Conservation (phyloP, 768 basidiomycete species). For the Kwoniella sp. region DNA sequence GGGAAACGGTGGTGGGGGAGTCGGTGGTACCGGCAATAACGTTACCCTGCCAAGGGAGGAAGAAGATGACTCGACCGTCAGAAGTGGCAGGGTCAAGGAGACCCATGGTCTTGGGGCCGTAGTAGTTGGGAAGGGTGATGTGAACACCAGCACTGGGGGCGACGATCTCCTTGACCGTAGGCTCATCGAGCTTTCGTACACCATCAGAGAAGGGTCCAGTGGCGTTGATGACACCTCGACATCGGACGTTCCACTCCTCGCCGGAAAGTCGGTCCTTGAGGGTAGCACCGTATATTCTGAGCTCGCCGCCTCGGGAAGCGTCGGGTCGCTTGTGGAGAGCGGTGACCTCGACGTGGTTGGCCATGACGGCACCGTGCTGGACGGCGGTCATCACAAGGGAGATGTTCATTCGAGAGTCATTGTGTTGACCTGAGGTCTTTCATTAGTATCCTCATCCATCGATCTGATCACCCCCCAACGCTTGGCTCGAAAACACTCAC, state of each 20-base stretch:
- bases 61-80: slow-evolving; percentile 97
- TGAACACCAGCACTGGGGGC: slow-evolving; percentile 91
- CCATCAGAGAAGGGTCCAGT: slow-evolving; percentile 92
- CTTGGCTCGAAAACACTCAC: slow-evolving; percentile 58
- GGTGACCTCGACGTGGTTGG: slow-evolving; percentile 88
- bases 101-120: slow-evolving; percentile 88
- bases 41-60: slow-evolving; percentile 97
- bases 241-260: slow-evolving; percentile 75
- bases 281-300: slow-evolving; percentile 71
- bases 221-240: slow-evolving; percentile 93
- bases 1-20: slow-evolving; percentile 69
- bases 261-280: slow-evolving; percentile 82
- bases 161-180: slow-evolving; percentile 70
- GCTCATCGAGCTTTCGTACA: slow-evolving; percentile 73
- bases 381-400: slow-evolving; percentile 93
- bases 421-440: slow-evolving; percentile 76
- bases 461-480: not conserved
- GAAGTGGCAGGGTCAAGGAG: slow-evolving; percentile 92
- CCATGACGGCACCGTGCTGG: slow-evolving; percentile 79
- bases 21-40: slow-evolving; percentile 98
- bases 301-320: slow-evolving; percentile 56
- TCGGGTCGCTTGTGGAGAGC: slow-evolving; percentile 66
- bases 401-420: slow-evolving; percentile 97
- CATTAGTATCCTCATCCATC: not conserved
- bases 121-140: slow-evolving; percentile 95